phyloP scores from a whole-genome alignment of 805 yeast genomes.

The Huiozyma sinensis region DNA sequence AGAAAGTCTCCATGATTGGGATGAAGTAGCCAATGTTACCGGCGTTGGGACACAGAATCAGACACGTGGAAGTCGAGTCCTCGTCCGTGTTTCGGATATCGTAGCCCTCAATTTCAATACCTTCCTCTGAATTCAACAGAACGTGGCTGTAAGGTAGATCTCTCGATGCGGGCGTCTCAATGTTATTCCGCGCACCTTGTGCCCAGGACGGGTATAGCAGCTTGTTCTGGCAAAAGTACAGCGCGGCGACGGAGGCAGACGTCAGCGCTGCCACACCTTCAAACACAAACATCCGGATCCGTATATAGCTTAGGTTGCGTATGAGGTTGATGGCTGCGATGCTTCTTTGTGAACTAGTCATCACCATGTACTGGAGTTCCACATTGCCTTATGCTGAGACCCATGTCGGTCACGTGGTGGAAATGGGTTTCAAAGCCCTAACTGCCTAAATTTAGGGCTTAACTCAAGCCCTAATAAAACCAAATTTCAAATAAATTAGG shows the following conservation, averaged over 20 bases:
- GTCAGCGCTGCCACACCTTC: constrained; percentile 36
- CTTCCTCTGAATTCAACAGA: constrained; percentile 55
- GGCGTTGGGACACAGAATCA: constrained; percentile 87
- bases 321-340: no score
- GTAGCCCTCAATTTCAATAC: constrained; percentile 55
- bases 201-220: constrained; percentile 74
- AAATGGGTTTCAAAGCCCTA: no score
- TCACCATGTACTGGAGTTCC: no score
- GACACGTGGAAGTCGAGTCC: constrained; percentile 45
- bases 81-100: constrained; percentile 26
- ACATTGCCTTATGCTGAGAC: no score
- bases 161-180: constrained; percentile 66
- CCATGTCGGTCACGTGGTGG: no score
- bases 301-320: no score
- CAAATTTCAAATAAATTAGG: no score
- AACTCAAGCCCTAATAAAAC: no score
- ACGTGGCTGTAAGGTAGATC: constrained; percentile 57
- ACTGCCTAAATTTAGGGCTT: no score
- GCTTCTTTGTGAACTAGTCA: no score
- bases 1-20: constrained; percentile 66
- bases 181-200: constrained; percentile 57
- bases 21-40: constrained; percentile 90
- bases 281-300: constrained; percentile 14
- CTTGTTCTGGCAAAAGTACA: constrained; percentile 53
- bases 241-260: constrained; percentile 36